phyloP scores from a whole-genome alignment of 257 asterid species.

The Paulownia fortunei region DNA sequence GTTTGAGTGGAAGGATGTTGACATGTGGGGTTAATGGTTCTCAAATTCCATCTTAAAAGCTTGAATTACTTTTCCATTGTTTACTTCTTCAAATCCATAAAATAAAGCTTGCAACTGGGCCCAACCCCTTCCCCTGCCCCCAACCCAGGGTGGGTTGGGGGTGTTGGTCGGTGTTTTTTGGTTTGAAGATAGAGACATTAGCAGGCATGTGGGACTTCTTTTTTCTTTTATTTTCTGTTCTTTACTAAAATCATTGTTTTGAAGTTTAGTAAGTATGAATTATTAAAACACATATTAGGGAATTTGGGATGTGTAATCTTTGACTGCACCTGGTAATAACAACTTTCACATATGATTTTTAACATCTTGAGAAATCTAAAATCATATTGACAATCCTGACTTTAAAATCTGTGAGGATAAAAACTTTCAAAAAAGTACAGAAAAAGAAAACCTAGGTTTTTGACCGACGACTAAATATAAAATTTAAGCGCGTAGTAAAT shows the following conservation, averaged over 20 bases:
- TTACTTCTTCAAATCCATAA: slow-evolving; percentile 29
- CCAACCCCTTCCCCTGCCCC: slow-evolving; percentile 9
- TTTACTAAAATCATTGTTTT: background rate
- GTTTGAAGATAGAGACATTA: slow-evolving; percentile 7
- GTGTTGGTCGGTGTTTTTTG: slow-evolving; percentile 30
- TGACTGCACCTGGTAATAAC: background rate
- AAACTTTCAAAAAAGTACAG: too few species aligned
- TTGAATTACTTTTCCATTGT: slow-evolving; percentile 38
- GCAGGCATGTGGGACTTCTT: background rate
- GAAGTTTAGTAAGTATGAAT: background rate
- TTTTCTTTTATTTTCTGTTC: background rate
- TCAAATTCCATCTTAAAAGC: slow-evolving; percentile 65
- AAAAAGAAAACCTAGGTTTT: background rate
- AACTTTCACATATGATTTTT: background rate
- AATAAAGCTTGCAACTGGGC: slow-evolving; percentile 33
- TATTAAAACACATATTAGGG: background rate
- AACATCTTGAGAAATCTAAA: background rate
- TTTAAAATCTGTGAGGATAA: too few species aligned
- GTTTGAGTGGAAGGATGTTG: slow-evolving; percentile 34
- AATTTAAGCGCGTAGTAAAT: too few species aligned
- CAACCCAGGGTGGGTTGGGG: background rate
- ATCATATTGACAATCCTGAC: background rate
- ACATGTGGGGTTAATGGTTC: slow-evolving; percentile 47
- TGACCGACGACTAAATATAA: too few species aligned
- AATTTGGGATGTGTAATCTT: background rate